phyloP scores from a whole-genome alignment of 345 rosid species.

The Ailanthus altissimus region DNA sequence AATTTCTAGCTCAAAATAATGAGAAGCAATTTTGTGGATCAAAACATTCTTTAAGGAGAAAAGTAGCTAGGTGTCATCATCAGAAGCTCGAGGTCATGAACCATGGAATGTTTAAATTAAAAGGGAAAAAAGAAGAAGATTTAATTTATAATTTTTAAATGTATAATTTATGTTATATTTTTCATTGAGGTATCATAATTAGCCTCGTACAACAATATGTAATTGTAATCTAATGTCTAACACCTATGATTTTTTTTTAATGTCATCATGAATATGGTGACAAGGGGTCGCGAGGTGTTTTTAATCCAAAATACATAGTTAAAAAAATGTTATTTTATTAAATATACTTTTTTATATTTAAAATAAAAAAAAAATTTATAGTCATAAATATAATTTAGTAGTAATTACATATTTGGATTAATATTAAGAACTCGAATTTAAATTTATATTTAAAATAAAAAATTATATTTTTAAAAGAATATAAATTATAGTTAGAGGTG shows the following conservation, averaged over 20 bases:
- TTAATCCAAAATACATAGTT: too few species aligned
- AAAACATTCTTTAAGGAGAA: background rate
- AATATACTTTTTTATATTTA: background rate
- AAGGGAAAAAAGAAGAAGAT: too few species aligned
- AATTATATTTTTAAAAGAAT: too few species aligned
- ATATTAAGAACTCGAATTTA: too few species aligned
- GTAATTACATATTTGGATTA: too few species aligned
- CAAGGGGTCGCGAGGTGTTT: background rate
- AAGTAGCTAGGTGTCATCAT: background rate
- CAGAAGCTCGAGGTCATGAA: background rate
- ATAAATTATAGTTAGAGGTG: too few species aligned
- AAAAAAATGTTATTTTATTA: background rate
- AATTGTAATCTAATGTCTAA: too few species aligned
- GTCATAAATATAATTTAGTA: too few species aligned
- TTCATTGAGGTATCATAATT: background rate
- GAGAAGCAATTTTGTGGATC: background rate
- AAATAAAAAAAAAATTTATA: too few species aligned
- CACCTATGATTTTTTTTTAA: too few species aligned
- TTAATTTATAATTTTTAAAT: background rate
- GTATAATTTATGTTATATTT: background rate
- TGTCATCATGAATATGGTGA: background rate
- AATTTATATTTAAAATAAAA: too few species aligned
- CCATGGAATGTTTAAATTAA: too few species aligned
- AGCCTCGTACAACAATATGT: background rate
- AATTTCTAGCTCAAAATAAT: background rate